Percentiles rank a stretch among this genome's conserved stretches.
Conservation (phyloP, 108 stramenopile genomes). For the Discostella stelligeroides region DNA sequence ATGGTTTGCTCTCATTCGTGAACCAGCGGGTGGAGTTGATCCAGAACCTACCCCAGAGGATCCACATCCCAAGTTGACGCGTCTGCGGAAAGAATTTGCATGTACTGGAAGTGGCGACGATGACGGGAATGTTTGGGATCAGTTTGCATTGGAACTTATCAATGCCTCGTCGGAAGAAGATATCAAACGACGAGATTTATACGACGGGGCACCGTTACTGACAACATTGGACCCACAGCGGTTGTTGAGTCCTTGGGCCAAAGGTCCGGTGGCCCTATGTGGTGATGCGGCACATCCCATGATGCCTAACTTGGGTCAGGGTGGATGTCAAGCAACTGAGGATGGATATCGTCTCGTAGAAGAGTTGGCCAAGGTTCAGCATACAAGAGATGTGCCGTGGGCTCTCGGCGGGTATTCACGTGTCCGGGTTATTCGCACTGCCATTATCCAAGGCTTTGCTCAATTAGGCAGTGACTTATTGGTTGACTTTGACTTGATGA, state of each 20-base stretch:
- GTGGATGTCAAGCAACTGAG: slow-evolving; percentile 96
- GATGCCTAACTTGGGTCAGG: slow-evolving; percentile 94
- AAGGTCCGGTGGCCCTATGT: slow-evolving; percentile 89
- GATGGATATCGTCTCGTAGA: slow-evolving; percentile 93
- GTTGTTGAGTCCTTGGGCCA: slow-evolving; percentile 78
- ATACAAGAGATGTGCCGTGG: slow-evolving; percentile 71
- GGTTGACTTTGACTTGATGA: slow-evolving; percentile 94
- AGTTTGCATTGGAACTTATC: slow-evolving; percentile 89
- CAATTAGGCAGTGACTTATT: slow-evolving; percentile 89
- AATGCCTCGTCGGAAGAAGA: slow-evolving; percentile 91
- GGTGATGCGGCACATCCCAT: slow-evolving; percentile 97
- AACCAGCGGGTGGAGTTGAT: slow-evolving; percentile 88
- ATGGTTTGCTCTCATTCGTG: slow-evolving; percentile 96
- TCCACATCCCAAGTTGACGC: slow-evolving; percentile 83
- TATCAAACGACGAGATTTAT: slow-evolving; percentile 95
- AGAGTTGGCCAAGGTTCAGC: slow-evolving; percentile 81
- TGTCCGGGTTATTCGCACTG: slow-evolving; percentile 75
- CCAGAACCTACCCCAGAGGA: slow-evolving; percentile 83
- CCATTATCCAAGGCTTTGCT: slow-evolving; percentile 87
- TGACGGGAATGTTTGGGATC: slow-evolving; percentile 92
- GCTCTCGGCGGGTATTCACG: slow-evolving; percentile 73
- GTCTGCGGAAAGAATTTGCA: slow-evolving; percentile 86
- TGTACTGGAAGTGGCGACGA: slow-evolving; percentile 65
- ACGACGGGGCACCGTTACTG: slow-evolving; percentile 92
- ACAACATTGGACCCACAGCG: slow-evolving; percentile 66